These are phyloP conservation scores for Ramularia endophylla DNA, from an alignment of 2,329 filamentous ascomycete species.

Conservation along the genomic window DNA sequence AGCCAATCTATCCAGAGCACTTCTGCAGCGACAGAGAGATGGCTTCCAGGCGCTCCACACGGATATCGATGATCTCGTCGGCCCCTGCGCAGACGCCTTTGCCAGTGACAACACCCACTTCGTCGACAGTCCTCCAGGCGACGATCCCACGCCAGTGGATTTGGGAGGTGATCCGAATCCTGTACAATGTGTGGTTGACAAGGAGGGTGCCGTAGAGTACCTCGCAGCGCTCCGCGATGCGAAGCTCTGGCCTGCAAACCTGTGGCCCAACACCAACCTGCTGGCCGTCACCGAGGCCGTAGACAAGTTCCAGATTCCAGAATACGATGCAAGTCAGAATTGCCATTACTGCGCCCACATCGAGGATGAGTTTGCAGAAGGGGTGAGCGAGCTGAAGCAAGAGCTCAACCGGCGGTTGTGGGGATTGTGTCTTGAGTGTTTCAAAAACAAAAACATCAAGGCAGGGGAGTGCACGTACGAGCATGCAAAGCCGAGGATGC, in stretches of 20 bases:
- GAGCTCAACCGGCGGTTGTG: slow-evolving; percentile 24
- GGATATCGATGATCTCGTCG: slow-evolving; percentile 23
- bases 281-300: slow-evolving; percentile 8
- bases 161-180: background rate
- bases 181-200: slow-evolving; percentile 21
- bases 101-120: slow-evolving; percentile 21
- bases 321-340: slow-evolving; percentile 23
- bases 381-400: slow-evolving; percentile 16
- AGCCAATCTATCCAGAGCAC: slow-evolving; percentile 8
- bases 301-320: slow-evolving; percentile 20
- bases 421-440: slow-evolving; percentile 29
- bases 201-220: slow-evolving; percentile 16
- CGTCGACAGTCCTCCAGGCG: slow-evolving; percentile 25
- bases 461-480: slow-evolving; percentile 23
- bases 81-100: slow-evolving; percentile 21
- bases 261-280: slow-evolving; percentile 15
- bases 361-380: slow-evolving; percentile 16
- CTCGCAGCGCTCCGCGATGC: slow-evolving; percentile 24
- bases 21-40: slow-evolving; percentile 15
- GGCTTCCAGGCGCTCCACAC: slow-evolving; percentile 8
- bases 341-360: slow-evolving; percentile 26
- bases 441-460: slow-evolving; percentile 17
- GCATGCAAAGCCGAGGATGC: slow-evolving; percentile 18
- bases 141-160: slow-evolving; percentile 16
- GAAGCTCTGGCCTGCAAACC: slow-evolving; percentile 23